A percentile compares a stretch with the other conserved stretches of the same genome.
Evolutionary conservation across 2,329 filamentous ascomycete genomes (phyloP).

Genomic region (Colletotrichum sp.): DNA sequence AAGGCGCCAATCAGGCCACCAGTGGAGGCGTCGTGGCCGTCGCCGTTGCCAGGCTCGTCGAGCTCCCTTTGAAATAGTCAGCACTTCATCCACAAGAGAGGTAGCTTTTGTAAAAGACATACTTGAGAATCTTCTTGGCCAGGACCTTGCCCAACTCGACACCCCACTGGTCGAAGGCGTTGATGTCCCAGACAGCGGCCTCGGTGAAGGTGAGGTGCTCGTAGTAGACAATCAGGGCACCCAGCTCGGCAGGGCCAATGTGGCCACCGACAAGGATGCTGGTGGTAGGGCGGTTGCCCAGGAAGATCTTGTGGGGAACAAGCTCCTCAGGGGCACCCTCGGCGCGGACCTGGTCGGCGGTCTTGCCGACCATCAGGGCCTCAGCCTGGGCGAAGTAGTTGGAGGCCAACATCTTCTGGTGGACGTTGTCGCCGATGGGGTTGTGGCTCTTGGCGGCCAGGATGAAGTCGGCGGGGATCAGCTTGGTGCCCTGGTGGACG

Average conservation of each 20-base stretch:
- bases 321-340: conserved; percentile 78
- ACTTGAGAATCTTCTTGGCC: conserved; percentile 84
- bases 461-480: conserved; percentile 98
- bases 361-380: conserved; percentile 91
- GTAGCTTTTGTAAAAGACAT: background rate
- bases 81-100: background rate
- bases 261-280: conserved; percentile 88
- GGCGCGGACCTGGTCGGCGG: conserved; percentile 76
- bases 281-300: conserved; percentile 96
- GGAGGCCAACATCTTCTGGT: conserved; percentile 95
- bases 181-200: conserved; percentile 99
- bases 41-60: conserved; percentile 74
- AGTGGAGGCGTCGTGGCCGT: conserved; percentile 85
- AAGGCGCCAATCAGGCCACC: conserved; percentile 90
- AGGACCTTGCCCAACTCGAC: conserved; percentile 97
- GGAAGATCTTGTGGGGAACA: conserved; percentile 98
- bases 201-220: conserved; percentile 98
- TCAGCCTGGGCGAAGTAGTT: conserved; percentile 93
- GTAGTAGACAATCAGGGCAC: conserved; percentile 97
- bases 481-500: conserved; percentile 97
- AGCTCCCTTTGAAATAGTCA: conserved; percentile 66
- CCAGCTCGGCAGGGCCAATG: conserved; percentile 93
- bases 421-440: conserved; percentile 87
- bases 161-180: conserved; percentile 99
- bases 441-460: conserved; percentile 96